Conservation (phyloP, 352 stramenopile species). For the Globisporangium parvum region DNA sequence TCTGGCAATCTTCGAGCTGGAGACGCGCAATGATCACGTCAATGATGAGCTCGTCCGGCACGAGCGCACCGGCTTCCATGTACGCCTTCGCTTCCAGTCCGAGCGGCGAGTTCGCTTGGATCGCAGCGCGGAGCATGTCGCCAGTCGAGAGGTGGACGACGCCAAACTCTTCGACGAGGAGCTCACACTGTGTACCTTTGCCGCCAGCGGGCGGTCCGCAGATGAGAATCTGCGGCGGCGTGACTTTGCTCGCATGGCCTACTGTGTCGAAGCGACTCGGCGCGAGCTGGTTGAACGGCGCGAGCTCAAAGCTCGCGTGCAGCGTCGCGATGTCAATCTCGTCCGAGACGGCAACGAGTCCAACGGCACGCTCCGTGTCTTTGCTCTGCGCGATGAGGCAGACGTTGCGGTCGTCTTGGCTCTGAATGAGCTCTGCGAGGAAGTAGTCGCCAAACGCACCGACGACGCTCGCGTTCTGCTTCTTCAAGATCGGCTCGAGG, state of each 20-base stretch:
- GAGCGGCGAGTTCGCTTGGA: conserved; percentile 35
- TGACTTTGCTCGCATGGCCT: conserved; percentile 20
- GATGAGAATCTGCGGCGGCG: conserved; percentile 40
- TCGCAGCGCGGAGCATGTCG: conserved; percentile 86
- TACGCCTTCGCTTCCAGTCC: conserved; percentile 31
- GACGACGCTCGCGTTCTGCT: conserved; percentile 56
- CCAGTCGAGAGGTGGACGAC: conserved; percentile 89
- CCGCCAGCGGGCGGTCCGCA: conserved; percentile 81
- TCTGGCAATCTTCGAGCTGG: conserved; percentile 69
- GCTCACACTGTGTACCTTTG: conserved; percentile 95
- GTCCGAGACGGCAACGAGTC: conserved; percentile 76
- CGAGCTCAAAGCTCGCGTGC: conserved; percentile 83
- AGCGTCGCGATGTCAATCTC: conserved; percentile 79
- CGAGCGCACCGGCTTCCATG: conserved; percentile 41
- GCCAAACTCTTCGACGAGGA: conserved; percentile 78
- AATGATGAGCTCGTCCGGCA: conserved; percentile 44
- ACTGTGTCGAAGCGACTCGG: conserved; percentile 23
- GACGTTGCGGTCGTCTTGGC: conserved; percentile 82
- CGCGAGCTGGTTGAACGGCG: conserved; percentile 69
- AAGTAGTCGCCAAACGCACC: conserved; percentile 89
- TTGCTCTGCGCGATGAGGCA: conserved; percentile 63
- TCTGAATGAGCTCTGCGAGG: conserved; percentile 88
- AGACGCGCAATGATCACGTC: conserved; percentile 64
- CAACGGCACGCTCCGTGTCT: conserved; percentile 43
- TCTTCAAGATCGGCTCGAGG: conserved; percentile 56